phyloP scores from a whole-genome alignment of 306 rosid genomes.

The Cucurbita moschata region DNA sequence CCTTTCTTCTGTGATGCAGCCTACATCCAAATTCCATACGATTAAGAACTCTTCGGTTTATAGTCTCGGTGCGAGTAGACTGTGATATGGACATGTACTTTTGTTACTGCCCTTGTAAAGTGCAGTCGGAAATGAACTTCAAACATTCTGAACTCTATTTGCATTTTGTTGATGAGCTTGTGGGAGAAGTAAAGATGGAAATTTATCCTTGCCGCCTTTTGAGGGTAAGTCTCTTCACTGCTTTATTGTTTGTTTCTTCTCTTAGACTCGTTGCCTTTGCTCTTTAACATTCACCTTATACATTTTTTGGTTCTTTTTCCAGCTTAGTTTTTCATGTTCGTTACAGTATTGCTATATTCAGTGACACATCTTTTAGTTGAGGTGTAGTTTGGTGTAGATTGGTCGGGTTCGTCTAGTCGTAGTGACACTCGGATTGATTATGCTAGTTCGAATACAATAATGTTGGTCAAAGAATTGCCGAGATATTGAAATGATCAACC shows the following conservation, averaged over 20 bases:
- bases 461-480: neutral
- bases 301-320: neutral
- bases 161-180: neutral
- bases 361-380: neutral
- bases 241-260: neutral
- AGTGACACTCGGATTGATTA: neutral
- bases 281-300: neutral
- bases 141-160: neutral
- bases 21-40: conserved; percentile 80
- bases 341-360: neutral
- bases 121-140: neutral
- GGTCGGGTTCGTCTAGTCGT: neutral
- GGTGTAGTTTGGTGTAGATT: neutral
- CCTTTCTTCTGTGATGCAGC: conserved; percentile 88
- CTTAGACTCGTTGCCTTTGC: neutral
- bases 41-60: conserved; percentile 19
- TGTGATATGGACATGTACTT: neutral
- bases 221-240: neutral
- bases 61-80: neutral
- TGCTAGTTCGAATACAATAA: neutral
- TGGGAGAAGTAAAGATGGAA: neutral
- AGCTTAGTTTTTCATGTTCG: neutral
- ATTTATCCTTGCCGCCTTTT: neutral
- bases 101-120: neutral
- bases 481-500: neutral